Evolutionary conservation across 2,329 filamentous ascomycete genomes (phyloP), one percentile per base, ranked within the genome.

Genomic region (Parascedosporium putredinis): DNA sequence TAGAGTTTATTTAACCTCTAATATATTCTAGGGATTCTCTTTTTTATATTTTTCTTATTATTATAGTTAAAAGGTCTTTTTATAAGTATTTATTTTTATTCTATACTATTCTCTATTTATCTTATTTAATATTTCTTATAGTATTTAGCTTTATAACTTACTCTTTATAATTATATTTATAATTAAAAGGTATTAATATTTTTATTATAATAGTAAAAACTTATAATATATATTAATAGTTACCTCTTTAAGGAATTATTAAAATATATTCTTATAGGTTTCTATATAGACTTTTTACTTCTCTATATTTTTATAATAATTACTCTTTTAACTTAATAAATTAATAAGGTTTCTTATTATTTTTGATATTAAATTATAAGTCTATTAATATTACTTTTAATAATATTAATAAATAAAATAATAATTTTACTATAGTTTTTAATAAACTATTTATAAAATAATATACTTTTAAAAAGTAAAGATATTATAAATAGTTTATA

Each of bases 371-470:
- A 20, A 34, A 12, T 7, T 5, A 40, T 40, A 40, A 16, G 4
- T 18, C 12, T 40, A 16, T 40, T 48, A 45, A 4, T 51, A 33
- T 29, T 25, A 25, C 45, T n/a, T 46, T 45, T 38, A 27, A 50
- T 50, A 34, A 52, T 20, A 24, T 38, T 23, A 20, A 49, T 49
- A 34, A 45, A 31, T 9, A 46, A 24, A 10, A 14, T 44, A 29
- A 25, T 50, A 29, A 51, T 50, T 10, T 22, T 23, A 40, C 27
- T 51, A 33, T 47, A 55, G 7, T 49, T 43, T 4, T n/a, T 8
- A 25, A 55, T 55, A 54, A 55, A 55, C 3, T 45, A 38, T 12
- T 49, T 45, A 45, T 53, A 55, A 24, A 55, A 55, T 16, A 16
- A 18, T 47, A 51, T 50, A 52, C 2, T 45, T 24, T 47, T 53